phyloP scores from a whole-genome alignment of 164 flowering plant species.

The Tetrastigma voinierianum region DNA sequence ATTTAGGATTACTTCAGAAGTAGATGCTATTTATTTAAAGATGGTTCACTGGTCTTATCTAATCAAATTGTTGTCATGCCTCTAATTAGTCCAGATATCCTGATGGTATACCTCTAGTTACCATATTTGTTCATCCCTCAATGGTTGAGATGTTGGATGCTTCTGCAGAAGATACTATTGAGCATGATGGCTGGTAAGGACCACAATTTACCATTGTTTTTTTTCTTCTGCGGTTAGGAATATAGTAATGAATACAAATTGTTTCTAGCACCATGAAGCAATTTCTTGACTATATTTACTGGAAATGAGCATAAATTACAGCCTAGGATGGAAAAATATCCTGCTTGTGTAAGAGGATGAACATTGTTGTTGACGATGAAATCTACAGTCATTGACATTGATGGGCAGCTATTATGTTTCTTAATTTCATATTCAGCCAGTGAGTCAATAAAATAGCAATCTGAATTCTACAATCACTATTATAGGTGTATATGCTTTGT shows the following conservation, averaged over 20 bases:
- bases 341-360: background rate
- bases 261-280: background rate
- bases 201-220: background rate
- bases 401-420: too few relatives aligned
- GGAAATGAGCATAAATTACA: background rate
- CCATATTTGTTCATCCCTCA: constrained; percentile 79
- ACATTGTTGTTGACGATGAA: too few relatives aligned
- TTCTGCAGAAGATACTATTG: constrained; percentile 83
- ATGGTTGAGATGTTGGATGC: constrained; percentile 88
- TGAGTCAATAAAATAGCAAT: too few relatives aligned
- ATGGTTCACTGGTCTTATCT: constrained; percentile 9
- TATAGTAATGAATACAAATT: background rate
- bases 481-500: too few relatives aligned
- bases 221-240: background rate
- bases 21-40: background rate
- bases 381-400: too few relatives aligned
- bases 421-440: too few relatives aligned
- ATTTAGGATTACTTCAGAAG: background rate
- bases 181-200: constrained; percentile 78
- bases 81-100: constrained; percentile 92
- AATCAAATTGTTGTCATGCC: constrained; percentile 15
- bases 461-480: too few relatives aligned
- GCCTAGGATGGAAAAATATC: background rate
- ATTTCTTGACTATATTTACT: background rate
- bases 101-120: constrained; percentile 76